Evolutionary conservation across 179 eudicot genomes (phyloP).

Genomic region (Patellifolia procumbens): DNA sequence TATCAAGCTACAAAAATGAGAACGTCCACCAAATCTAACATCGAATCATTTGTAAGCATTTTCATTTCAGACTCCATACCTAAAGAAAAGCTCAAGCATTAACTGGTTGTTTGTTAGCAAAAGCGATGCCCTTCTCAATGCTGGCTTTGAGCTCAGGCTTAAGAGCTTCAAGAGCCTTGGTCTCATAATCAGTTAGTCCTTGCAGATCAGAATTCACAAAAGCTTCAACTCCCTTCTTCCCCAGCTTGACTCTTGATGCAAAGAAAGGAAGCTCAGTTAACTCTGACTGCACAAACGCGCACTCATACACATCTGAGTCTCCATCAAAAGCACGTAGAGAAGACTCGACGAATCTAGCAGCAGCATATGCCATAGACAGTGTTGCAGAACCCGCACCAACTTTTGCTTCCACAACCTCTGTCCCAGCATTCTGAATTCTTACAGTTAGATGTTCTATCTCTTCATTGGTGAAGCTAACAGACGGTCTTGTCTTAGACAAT

Average conservation of each 20-base stretch:
- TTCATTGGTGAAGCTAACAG: slow-evolving; percentile 43
- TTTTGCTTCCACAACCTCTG: slow-evolving; percentile 73
- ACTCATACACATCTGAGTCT: slow-evolving; percentile 63
- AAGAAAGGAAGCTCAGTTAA: slow-evolving; percentile 64
- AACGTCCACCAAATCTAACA: slow-evolving; percentile 3
- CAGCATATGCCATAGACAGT: slow-evolving; percentile 71
- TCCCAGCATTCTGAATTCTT: slow-evolving; percentile 68
- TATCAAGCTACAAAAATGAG: slow-evolving; percentile 31
- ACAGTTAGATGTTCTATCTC: slow-evolving; percentile 57
- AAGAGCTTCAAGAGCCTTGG: slow-evolving; percentile 49
- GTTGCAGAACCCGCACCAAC: slow-evolving; percentile 73
- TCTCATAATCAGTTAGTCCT: slow-evolving; percentile 49
- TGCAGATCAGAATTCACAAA: slow-evolving; percentile 47
- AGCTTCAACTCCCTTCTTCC: slow-evolving; percentile 54
- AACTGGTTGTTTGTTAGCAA: slow-evolving; percentile 51
- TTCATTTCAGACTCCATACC: neutral
- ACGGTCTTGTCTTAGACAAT: slow-evolving; percentile 56
- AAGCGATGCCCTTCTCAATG: slow-evolving; percentile 56
- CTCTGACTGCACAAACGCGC: slow-evolving; percentile 53
- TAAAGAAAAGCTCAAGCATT: slow-evolving; percentile 30
- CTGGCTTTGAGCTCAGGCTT: slow-evolving; percentile 56
- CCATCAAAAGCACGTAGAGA: slow-evolving; percentile 65
- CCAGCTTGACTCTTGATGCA: slow-evolving; percentile 61
- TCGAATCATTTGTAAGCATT: neutral
- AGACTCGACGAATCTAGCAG: slow-evolving; percentile 71